Percentiles rank a stretch among this genome's conserved stretches.
Evolutionary conservation across 768 basidiomycete genomes (phyloP).

Genomic region (Amylocystis lapponica): DNA sequence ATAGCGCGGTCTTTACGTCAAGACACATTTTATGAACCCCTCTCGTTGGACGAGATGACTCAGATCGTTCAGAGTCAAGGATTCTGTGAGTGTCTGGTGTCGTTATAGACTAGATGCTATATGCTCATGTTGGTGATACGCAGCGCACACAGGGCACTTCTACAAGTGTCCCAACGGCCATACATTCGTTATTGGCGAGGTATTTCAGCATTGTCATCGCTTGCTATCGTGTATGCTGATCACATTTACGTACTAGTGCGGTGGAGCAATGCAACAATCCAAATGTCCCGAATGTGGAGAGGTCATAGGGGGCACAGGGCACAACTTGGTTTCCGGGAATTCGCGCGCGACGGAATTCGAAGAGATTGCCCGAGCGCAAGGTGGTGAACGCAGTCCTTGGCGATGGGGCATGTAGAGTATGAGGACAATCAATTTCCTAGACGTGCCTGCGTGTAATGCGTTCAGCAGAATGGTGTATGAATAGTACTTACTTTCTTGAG

Average conservation of each 20-base stretch:
- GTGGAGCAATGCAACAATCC: constrained; percentile 18
- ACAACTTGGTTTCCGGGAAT: constrained; percentile 16
- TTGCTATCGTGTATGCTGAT: not conserved
- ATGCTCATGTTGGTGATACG: not conserved
- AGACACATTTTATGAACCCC: constrained; percentile 44
- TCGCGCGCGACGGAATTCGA: constrained; percentile 17
- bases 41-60: constrained; percentile 50
- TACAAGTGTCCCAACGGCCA: constrained; percentile 30
- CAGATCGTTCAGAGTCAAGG: constrained; percentile 43
- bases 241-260: constrained; percentile 15
- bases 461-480: no score
- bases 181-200: constrained; percentile 23
- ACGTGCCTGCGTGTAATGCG: not conserved
- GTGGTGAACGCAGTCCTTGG: constrained; percentile 17
- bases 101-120: not conserved
- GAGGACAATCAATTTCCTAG: not conserved
- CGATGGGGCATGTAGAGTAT: constrained; percentile 10
- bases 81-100: constrained; percentile 34
- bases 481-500: not conserved
- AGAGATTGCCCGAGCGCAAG: constrained; percentile 14
- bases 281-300: constrained; percentile 23
- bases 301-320: constrained; percentile 21
- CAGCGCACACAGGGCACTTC: constrained; percentile 25
- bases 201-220: constrained; percentile 2
- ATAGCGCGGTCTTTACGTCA: constrained; percentile 33